Conservation (phyloP, 768 basidiomycete genomes). For the Psilocybe tampanensis region DNA sequence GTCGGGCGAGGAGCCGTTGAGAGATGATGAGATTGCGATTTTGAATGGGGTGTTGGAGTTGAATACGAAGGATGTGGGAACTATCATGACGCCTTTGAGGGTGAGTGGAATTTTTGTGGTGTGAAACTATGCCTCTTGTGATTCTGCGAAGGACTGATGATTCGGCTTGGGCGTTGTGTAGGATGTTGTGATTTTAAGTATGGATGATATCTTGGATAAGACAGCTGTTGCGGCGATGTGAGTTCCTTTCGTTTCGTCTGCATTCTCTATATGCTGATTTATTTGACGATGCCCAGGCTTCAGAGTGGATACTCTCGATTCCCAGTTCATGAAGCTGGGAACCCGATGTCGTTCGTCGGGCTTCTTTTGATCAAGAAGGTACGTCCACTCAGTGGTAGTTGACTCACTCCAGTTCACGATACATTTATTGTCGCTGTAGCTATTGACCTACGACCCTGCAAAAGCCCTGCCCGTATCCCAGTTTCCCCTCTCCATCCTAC, state of each 20-base stretch:
- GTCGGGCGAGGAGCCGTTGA: too few relatives aligned
- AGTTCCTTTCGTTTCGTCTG: neutral
- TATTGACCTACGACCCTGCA: slow-evolving; percentile 88
- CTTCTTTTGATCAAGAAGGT: slow-evolving; percentile 80
- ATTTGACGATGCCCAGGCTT: slow-evolving; percentile 40
- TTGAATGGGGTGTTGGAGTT: too few relatives aligned
- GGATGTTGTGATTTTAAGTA: slow-evolving; percentile 82
- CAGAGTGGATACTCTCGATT: slow-evolving; percentile 91
- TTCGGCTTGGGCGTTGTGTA: slow-evolving; percentile 24
- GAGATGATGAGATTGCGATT: too few relatives aligned
- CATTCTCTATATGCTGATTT: neutral
- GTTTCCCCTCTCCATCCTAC: slow-evolving; percentile 82
- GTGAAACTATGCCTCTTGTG: too few relatives aligned
- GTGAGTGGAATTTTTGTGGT: slow-evolving; percentile 8
- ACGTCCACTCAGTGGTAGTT: slow-evolving; percentile 7
- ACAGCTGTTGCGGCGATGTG: slow-evolving; percentile 76
- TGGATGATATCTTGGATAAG: slow-evolving; percentile 80
- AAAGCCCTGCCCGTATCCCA: slow-evolving; percentile 69
- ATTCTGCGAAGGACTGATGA: neutral
- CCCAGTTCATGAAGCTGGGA: slow-evolving; percentile 78
- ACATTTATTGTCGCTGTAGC: slow-evolving; percentile 41
- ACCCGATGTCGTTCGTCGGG: slow-evolving; percentile 74
- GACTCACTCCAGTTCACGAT: too few relatives aligned
- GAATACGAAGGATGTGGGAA: too few relatives aligned
- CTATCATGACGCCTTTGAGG: too few relatives aligned